Percentiles rank a stretch among this genome's conserved stretches.
phyloP scores from a whole-genome alignment of 805 yeast genomes.

The Myxozyma mucilagina region DNA sequence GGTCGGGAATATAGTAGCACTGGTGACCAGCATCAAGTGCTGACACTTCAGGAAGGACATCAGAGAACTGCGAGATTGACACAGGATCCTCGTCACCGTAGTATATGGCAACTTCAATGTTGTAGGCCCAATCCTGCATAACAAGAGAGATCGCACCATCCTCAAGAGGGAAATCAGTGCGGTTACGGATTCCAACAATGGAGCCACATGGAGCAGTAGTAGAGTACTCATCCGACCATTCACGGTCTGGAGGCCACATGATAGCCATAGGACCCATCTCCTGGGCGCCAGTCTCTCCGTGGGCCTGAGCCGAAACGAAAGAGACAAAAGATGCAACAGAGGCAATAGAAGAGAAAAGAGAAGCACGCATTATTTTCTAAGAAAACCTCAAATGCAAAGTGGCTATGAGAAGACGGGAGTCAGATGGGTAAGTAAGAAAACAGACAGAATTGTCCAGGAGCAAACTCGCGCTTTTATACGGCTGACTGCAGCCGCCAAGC shows the following conservation, averaged over 20 bases:
- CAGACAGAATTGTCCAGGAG: no score
- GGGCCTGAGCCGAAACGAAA: slow-evolving; percentile 32
- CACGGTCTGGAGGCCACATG: slow-evolving; percentile 48
- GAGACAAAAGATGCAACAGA: background rate
- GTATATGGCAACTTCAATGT: slow-evolving; percentile 46
- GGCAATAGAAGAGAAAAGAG: background rate
- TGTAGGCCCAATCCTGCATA: slow-evolving; percentile 47
- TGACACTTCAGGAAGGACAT: slow-evolving; percentile 33
- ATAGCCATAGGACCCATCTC: slow-evolving; percentile 47
- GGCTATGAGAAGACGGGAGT: no score
- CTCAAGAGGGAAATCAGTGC: slow-evolving; percentile 50
- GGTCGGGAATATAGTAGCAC: slow-evolving; percentile 50
- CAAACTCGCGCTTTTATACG: no score
- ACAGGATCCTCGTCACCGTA: slow-evolving; percentile 45
- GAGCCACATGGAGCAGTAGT: slow-evolving; percentile 52
- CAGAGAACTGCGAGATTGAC: slow-evolving; percentile 45
- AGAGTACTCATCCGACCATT: slow-evolving; percentile 50
- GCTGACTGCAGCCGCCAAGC: no score
- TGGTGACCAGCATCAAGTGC: slow-evolving; percentile 47
- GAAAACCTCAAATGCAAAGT: no score
- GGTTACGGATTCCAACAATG: slow-evolving; percentile 41
- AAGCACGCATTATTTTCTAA: background rate
- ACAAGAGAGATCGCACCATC: slow-evolving; percentile 51
- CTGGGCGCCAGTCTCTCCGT: slow-evolving; percentile 43
- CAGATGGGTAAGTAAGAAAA: no score